Conservation (phyloP, 441 rosid species). For the Jatropha podagrica region DNA sequence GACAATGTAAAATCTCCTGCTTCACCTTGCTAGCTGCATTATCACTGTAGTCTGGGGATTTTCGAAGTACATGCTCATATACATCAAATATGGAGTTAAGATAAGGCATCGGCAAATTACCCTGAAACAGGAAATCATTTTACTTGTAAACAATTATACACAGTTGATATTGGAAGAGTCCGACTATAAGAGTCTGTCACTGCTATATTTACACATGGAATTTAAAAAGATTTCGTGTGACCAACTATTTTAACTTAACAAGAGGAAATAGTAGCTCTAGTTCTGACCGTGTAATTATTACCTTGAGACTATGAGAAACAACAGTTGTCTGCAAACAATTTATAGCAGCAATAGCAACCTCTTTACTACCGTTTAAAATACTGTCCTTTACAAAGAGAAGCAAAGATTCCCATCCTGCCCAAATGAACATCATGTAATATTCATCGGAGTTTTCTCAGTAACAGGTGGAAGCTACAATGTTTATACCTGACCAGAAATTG, state of each 20-base stretch:
- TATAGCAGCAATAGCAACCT: constrained; percentile 93
- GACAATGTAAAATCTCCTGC: constrained; percentile 91
- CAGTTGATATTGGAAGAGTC: not conserved
- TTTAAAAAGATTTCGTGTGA: not conserved
- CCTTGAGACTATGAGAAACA: constrained; percentile 81
- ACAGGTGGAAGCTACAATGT: constrained; percentile 12
- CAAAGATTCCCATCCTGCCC: constrained; percentile 93
- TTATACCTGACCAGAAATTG: constrained; percentile 92
- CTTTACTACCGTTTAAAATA: constrained; percentile 87
- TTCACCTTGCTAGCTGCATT: constrained; percentile 75
- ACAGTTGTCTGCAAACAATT: constrained; percentile 87
- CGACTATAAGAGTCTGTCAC: not conserved
- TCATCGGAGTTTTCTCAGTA: not conserved
- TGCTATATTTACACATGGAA: not conserved
- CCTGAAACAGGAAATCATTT: constrained; percentile 46
- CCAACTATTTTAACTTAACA: not conserved
- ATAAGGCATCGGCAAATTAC: constrained; percentile 79
- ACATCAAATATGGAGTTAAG: constrained; percentile 79
- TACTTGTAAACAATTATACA: constrained; percentile 13
- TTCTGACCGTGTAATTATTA: constrained; percentile 26
- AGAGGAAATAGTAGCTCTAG: not conserved
- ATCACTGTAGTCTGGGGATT: constrained; percentile 57
- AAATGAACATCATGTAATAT: constrained; percentile 20
- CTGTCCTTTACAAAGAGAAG: constrained; percentile 76
- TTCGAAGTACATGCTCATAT: constrained; percentile 78